A percentile compares a stretch with the other conserved stretches of the same genome.
Evolutionary conservation across 768 basidiomycete species (phyloP).

Genomic region (Serendipita sp.): DNA sequence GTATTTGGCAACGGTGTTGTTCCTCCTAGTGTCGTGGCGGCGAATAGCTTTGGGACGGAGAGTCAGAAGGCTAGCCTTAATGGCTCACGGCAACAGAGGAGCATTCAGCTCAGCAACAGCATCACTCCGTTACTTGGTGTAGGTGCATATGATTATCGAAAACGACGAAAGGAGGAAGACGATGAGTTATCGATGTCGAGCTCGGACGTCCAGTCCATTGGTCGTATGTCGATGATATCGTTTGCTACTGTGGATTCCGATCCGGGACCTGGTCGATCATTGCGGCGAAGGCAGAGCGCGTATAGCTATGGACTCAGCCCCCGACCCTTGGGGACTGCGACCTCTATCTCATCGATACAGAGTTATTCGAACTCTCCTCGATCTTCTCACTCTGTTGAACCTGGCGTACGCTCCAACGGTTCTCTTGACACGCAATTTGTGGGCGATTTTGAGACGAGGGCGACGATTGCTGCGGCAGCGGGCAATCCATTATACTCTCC

Average conservation of each 20-base stretch:
- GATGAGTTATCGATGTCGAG: slow-evolving; percentile 88
- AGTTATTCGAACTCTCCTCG: slow-evolving; percentile 52
- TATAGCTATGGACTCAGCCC: slow-evolving; percentile 43
- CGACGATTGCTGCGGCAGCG: slow-evolving; percentile 45
- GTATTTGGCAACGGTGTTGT: not conserved
- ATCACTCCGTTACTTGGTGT: slow-evolving; percentile 17
- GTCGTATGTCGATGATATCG: slow-evolving; percentile 62
- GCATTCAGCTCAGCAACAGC: slow-evolving; percentile 23
- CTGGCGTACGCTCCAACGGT: not conserved
- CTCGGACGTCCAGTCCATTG: slow-evolving; percentile 63
- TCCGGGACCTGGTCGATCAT: slow-evolving; percentile 50
- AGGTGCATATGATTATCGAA: slow-evolving; percentile 32
- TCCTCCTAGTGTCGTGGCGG: not conserved
- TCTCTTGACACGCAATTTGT: slow-evolving; percentile 61
- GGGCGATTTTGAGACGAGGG: slow-evolving; percentile 57
- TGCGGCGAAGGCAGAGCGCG: slow-evolving; percentile 45
- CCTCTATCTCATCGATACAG: slow-evolving; percentile 60
- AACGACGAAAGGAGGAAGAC: slow-evolving; percentile 67
- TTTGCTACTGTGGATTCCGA: slow-evolving; percentile 77
- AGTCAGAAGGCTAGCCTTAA: not conserved
- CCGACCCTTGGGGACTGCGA: slow-evolving; percentile 60
- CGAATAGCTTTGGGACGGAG: not conserved
- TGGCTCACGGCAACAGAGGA: slow-evolving; percentile 5
- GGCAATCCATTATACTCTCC: slow-evolving; percentile 36
- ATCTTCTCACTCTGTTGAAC: slow-evolving; percentile 57